Evolutionary conservation across 768 basidiomycete species (phyloP).

Genomic region (Lepiota venenata): DNA sequence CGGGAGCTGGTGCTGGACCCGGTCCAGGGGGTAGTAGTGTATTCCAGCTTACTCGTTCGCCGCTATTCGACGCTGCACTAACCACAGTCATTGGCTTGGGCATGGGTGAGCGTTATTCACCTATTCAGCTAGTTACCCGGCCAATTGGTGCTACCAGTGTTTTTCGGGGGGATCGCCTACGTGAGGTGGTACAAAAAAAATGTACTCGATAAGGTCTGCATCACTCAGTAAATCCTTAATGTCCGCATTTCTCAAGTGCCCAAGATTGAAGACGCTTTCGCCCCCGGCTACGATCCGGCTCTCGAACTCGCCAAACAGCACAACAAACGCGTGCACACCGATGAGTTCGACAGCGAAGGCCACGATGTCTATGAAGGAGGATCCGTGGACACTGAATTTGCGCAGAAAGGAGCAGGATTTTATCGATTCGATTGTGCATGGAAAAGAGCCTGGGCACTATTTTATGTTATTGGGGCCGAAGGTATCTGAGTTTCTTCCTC

Average conservation of each 20-base stretch:
- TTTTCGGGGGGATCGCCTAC: conserved; percentile 70
- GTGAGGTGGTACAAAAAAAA: conserved; percentile 79
- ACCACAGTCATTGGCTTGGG: conserved; percentile 61
- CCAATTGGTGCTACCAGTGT: conserved; percentile 36
- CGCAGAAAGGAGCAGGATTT: conserved; percentile 70
- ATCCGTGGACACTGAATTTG: conserved; percentile 57
- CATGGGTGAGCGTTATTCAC: conserved; percentile 39
- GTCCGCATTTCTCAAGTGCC: conserved; percentile 2
- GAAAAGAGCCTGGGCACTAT: conserved; percentile 68
- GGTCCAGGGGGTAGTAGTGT: conserved; percentile 26
- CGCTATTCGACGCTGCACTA: conserved; percentile 51
- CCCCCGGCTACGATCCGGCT: conserved; percentile 78
- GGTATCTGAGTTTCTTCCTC: conserved; percentile 31
- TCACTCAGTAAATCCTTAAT: neutral
- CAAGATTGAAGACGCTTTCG: conserved; percentile 78
- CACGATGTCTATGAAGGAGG: conserved; percentile 26
- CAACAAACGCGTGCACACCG: conserved; percentile 28
- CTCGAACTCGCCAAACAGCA: conserved; percentile 63
- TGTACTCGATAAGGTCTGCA: conserved; percentile 72
- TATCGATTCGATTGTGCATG: conserved; percentile 78
- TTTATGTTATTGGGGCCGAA: conserved; percentile 78
- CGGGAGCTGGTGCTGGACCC: conserved; percentile 30
- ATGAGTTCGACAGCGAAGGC: conserved; percentile 24
- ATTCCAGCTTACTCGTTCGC: conserved; percentile 37
- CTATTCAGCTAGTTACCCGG: conserved; percentile 4